Conservation (phyloP, 768 basidiomycete species). For the Collybiopsis luxurians region DNA sequence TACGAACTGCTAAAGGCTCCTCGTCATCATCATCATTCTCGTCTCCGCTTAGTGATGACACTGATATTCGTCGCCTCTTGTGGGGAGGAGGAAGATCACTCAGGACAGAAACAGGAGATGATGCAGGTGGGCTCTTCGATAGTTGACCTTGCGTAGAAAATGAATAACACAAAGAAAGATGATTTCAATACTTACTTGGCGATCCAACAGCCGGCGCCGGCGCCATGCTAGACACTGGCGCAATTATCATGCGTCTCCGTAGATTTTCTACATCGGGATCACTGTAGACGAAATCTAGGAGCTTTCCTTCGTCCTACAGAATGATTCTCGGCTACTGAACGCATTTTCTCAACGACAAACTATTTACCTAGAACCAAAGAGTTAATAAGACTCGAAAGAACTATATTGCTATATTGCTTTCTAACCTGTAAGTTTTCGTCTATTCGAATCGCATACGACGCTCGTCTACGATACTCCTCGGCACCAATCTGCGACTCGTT, state of each 20-base stretch:
- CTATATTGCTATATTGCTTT: background rate
- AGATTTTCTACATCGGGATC: slow-evolving; percentile 70
- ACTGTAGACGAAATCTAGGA: slow-evolving; percentile 77
- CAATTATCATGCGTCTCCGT: slow-evolving; percentile 61
- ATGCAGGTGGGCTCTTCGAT: slow-evolving; percentile 31
- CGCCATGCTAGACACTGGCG: slow-evolving; percentile 48
- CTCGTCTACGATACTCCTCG: slow-evolving; percentile 69
- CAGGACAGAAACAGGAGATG: slow-evolving; percentile 48
- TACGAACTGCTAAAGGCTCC: slow-evolving; percentile 54
- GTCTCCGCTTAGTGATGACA: slow-evolving; percentile 53
- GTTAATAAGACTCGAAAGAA: background rate
- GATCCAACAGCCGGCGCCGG: slow-evolving; percentile 47
- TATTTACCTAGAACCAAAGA: slow-evolving; percentile 8
- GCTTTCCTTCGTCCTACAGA: slow-evolving; percentile 64
- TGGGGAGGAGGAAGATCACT: slow-evolving; percentile 46
- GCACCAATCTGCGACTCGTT: slow-evolving; percentile 52
- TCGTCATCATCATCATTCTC: slow-evolving; percentile 54
- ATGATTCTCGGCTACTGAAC: background rate
- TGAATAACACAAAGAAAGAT: slow-evolving; percentile 6
- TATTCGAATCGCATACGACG: slow-evolving; percentile 71
- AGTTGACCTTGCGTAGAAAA: slow-evolving; percentile 21
- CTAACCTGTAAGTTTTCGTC: slow-evolving; percentile 82
- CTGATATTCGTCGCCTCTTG: slow-evolving; percentile 54
- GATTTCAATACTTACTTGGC: slow-evolving; percentile 39
- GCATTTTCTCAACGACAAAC: background rate